phyloP scores from a whole-genome alignment of 768 basidiomycete genomes.

The Termitomyces sp. region DNA sequence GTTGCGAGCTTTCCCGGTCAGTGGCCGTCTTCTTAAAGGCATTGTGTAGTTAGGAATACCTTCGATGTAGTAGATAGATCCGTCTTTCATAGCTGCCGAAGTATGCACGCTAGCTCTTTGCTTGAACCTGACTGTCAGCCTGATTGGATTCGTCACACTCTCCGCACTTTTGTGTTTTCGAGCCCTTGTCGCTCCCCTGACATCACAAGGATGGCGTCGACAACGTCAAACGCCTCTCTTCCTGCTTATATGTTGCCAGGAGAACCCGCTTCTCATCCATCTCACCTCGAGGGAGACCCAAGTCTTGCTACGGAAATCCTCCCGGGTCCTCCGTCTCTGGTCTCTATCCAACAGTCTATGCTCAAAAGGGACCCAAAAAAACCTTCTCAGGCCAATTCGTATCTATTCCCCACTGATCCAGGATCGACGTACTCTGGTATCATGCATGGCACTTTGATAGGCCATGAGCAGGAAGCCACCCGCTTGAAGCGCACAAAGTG shows the following conservation, averaged over 20 bases:
- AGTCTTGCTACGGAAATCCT: constrained; percentile 85
- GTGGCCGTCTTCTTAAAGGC: not conserved
- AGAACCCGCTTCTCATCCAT: constrained; percentile 67
- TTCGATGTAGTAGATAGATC: constrained; percentile 1
- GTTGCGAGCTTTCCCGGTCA: not conserved
- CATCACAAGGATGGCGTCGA: constrained; percentile 55
- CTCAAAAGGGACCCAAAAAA: constrained; percentile 81
- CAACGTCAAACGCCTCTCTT: constrained; percentile 49
- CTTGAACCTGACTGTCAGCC: constrained; percentile 12
- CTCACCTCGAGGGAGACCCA: constrained; percentile 78
- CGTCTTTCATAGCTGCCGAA: not conserved
- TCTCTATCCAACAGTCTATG: constrained; percentile 62
- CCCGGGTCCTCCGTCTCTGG: constrained; percentile 77
- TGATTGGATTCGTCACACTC: constrained; percentile 12
- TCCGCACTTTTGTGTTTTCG: constrained; percentile 13
- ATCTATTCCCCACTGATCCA: constrained; percentile 80
- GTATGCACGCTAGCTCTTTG: constrained; percentile 2
- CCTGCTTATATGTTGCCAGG: constrained; percentile 70
- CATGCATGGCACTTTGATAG: constrained; percentile 57
- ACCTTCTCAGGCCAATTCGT: constrained; percentile 61
- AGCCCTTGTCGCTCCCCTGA: constrained; percentile 14
- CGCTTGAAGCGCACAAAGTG: constrained; percentile 71
- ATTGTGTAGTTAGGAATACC: not conserved
- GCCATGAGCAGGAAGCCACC: constrained; percentile 60
- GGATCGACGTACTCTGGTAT: constrained; percentile 84